phyloP scores from a whole-genome alignment of 2,329 filamentous ascomycete species.

The Neofusicoccum parvum region DNA sequence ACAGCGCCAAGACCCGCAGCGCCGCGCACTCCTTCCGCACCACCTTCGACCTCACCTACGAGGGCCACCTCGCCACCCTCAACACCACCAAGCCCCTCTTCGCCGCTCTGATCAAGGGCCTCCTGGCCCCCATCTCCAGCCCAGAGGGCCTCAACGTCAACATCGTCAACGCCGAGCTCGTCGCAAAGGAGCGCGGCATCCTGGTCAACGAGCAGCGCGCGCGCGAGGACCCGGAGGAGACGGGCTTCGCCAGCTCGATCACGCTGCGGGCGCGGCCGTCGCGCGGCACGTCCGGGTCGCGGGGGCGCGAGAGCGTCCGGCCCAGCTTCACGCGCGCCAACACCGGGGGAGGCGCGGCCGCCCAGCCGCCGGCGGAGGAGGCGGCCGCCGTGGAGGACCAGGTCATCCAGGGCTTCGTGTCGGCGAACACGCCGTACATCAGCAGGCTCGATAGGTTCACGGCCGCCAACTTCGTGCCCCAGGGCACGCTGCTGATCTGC shows the following conservation, averaged over 20 bases:
- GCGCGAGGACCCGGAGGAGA: conserved; percentile 60
- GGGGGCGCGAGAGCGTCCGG: background rate
- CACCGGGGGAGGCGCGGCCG: conserved; percentile 2
- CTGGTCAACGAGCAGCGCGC: conserved; percentile 73
- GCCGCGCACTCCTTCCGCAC: conserved; percentile 55
- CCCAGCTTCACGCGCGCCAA: conserved; percentile 26
- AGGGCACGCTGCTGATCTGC: conserved; percentile 74
- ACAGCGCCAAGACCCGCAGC: conserved; percentile 36
- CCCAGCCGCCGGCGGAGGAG: background rate
- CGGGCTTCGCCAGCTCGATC: conserved; percentile 70
- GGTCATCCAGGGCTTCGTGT: conserved; percentile 67
- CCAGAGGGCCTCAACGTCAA: conserved; percentile 72
- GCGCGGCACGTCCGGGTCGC: conserved; percentile 31
- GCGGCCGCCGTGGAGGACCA: conserved; percentile 41
- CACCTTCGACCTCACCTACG: conserved; percentile 75
- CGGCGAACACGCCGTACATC: conserved; percentile 67
- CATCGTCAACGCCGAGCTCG: conserved; percentile 77
- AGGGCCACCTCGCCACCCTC: conserved; percentile 71
- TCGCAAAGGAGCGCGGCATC: conserved; percentile 77
- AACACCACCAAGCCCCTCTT: conserved; percentile 78
- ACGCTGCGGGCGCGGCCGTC: conserved; percentile 62
- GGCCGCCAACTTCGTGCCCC: conserved; percentile 67
- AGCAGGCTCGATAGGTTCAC: conserved; percentile 73
- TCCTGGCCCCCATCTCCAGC: conserved; percentile 66
- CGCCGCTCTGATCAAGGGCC: conserved; percentile 75